Evolutionary conservation across 2,329 filamentous ascomycete species (phyloP), one percentile per base, ranked within the genome.

Genomic region (Colletotrichum orchidophilum): DNA sequence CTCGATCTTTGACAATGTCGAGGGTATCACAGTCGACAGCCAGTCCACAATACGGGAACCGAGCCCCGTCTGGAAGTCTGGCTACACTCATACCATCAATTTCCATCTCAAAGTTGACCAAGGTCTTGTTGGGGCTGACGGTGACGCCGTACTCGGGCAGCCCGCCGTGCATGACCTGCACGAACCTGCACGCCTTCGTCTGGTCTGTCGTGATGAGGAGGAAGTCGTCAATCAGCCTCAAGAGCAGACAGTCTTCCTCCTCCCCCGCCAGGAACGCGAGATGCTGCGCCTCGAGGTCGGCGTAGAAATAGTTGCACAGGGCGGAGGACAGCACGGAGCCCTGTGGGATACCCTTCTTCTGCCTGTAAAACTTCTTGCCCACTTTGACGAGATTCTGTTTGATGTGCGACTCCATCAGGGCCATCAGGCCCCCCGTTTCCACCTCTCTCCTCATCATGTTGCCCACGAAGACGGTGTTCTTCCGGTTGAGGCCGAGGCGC

Each of bases 271-370:
- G 81, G 77, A 98, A 98, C 0, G 77, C 78, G 2, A 98, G 84
- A 15, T 92, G 84, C 29, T 90, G 86, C 7, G 82, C 82, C 80
- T 99, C 96, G 1, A 98, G 88, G 73, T 96, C 91, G 6, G 94
- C 95, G 78, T 99, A 99, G 80, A 98, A 98, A 81, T 97, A 96
- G 81, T 95, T 98, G 85, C 96, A 98, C 5, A 99, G 86, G 50
- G 95, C 86, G 53, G 92, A 93, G 0, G 95, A 98, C 5, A 99
- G 80, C 1, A 98, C 88, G 0, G 95, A 98, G 8, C 96, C 96
- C 80, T 99, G 96, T 0, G 96, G 95, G 49, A 99, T 98, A 15
- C 96, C 96, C 26, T 88, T 85, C 79, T 91, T 96, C 79, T 99
- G 96, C 27, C 94, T 89, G 79, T 96, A 98, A 79, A 91, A 95